A percentile compares a stretch with the other conserved stretches of the same genome.
Evolutionary conservation across 345 rosid species (phyloP).

Genomic region (Dipteronia dyeriana): DNA sequence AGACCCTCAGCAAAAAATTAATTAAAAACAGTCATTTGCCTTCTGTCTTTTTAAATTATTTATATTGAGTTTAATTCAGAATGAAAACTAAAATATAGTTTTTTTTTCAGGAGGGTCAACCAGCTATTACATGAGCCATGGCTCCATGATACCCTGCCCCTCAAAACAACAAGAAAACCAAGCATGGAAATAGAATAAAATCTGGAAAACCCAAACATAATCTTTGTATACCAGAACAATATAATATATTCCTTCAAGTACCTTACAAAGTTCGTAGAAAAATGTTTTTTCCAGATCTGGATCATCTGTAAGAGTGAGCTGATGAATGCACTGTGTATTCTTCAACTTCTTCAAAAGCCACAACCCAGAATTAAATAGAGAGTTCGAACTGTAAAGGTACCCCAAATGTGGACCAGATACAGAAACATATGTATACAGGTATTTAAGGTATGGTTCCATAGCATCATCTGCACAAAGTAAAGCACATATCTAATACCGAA

Average conservation of each 20-base stretch:
- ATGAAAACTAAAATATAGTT: neutral
- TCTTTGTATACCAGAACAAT: neutral
- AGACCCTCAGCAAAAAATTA: constrained; percentile 14
- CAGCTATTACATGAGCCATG: neutral
- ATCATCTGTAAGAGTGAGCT: constrained; percentile 93
- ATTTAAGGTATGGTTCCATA: constrained; percentile 82
- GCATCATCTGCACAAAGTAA: constrained; percentile 58
- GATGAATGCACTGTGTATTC: constrained; percentile 91
- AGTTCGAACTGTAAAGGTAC: constrained; percentile 90
- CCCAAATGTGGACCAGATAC: constrained; percentile 96
- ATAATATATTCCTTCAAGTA: constrained; percentile 21
- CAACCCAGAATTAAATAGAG: constrained; percentile 88
- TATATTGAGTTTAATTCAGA: neutral
- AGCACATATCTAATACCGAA: constrained; percentile 12
- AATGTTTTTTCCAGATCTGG: constrained; percentile 76
- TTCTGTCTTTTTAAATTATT: neutral
- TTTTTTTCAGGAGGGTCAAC: neutral
- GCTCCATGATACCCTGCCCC: neutral
- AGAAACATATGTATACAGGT: constrained; percentile 73
- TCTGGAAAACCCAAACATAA: neutral
- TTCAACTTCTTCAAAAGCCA: constrained; percentile 93
- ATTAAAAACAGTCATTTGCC: neutral
- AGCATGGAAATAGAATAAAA: neutral
- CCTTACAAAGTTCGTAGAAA: constrained; percentile 88
- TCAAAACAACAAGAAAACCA: neutral